Base-by-base conservation (phyloP, 345 rosid genomes). In the Reutealis trisperma region DNA sequence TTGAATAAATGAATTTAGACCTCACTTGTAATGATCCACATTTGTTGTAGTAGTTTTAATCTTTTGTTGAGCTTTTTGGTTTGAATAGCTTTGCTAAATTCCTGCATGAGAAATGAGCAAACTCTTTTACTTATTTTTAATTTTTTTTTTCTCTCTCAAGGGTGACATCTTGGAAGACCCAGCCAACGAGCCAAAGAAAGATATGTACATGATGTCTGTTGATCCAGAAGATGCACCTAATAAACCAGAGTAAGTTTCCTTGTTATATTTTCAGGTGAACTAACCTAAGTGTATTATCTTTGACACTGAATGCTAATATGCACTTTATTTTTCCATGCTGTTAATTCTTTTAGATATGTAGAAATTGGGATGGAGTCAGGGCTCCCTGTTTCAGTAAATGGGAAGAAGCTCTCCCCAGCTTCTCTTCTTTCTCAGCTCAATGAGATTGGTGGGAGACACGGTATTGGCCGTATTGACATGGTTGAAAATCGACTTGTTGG, bases 91-190 rank as follows among this genome's bases (percentile, higher is more conserved):
- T 64, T 55, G 32, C 66, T 75, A 41, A 11, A 37, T 24, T 58
- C 24, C 32, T 42, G 30, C 22, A 44, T 59, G 25, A 30, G n/a
- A 44, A 16, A 51, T 67, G 14, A 13, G 21, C 34, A 25, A 13
- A 32, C 6, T 45, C 25, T 47, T 68, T 58, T 25, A 44, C 21
- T 25, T 44, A 6, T 14, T 67, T 59, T 49, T 41, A 67, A n/a
- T 19, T 30, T 44, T 57, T 30, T 27, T 7, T 49, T 63, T 70
- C 52, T 75, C 69, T 58, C 75, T 77, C 64, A 80, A 95, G 96
- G 97, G 99, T 49, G 99, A 96, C 84, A 87, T 96, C 59, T 82
- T 96, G 87, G 98, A 96, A 87, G 95, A 96, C 79, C 99, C 98
- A 6, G 94, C 91, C 32, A 92, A 88, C 52, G 97, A 93, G 88